Percentiles rank a stretch among this genome's conserved stretches.
These are phyloP conservation scores for Saposhnikovia divaricata DNA, from an alignment of 129 eudicot genomes.

Conservation along the genomic window DNA sequence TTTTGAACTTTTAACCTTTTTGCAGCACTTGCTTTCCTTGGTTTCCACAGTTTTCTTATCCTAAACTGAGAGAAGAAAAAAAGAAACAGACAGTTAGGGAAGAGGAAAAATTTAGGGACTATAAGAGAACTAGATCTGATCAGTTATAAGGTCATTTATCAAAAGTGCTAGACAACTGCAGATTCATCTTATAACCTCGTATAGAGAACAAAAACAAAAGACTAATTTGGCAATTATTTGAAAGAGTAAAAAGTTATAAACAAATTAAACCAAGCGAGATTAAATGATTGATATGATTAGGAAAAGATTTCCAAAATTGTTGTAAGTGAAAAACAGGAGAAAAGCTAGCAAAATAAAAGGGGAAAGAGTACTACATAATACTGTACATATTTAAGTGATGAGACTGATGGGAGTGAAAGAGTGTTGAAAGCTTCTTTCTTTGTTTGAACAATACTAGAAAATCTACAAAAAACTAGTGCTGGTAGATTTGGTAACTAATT, in stretches of 20 bases:
- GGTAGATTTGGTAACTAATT: slow-evolving; percentile 5
- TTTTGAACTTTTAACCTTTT: slow-evolving; percentile 8
- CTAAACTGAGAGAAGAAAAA: not conserved
- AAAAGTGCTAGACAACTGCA: not conserved
- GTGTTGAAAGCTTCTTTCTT: slow-evolving; percentile 17
- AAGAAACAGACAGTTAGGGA: not conserved
- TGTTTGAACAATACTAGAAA: slow-evolving; percentile 21
- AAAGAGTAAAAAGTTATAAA: not conserved
- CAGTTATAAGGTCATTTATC: not conserved
- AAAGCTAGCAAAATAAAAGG: not conserved
- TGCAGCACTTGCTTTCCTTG: not conserved
- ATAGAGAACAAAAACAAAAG: not conserved
- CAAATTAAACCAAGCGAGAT: not conserved
- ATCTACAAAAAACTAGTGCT: not conserved
- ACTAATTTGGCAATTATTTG: not conserved
- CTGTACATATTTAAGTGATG: slow-evolving; percentile 7
- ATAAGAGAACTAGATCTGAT: not conserved
- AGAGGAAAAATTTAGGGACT: not conserved
- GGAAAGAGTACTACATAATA: not conserved
- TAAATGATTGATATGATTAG: not conserved
- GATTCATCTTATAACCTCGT: not conserved
- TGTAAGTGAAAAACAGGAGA: slow-evolving; percentile 4
- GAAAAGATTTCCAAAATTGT: slow-evolving; percentile 21
- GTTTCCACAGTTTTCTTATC: slow-evolving; percentile 28
- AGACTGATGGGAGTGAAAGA: slow-evolving; percentile 15